Conservation (phyloP, 805 yeast genomes). For the Metschnikowia arizonensis region DNA sequence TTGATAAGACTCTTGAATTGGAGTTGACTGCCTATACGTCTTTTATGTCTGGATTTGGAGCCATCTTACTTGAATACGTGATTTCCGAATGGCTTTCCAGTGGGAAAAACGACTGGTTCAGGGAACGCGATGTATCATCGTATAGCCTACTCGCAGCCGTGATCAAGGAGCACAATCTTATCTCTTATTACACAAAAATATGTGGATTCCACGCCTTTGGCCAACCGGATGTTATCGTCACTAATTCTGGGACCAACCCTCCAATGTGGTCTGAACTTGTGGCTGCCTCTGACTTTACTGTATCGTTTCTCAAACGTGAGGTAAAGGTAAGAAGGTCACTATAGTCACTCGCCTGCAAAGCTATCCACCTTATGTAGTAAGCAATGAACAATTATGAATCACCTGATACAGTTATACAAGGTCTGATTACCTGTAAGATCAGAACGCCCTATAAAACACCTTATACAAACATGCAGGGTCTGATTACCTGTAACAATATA, state of each 20-base stretch:
- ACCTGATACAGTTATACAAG: not conserved
- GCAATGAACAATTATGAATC: not conserved
- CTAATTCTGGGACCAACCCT: slow-evolving; percentile 12
- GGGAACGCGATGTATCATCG: slow-evolving; percentile 10
- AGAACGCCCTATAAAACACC: too few species aligned
- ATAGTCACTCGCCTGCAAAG: not conserved
- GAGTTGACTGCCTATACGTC: slow-evolving; percentile 55
- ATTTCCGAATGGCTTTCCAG: slow-evolving; percentile 16
- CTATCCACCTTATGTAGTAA: not conserved
- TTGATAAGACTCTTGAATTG: not conserved
- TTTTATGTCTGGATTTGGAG: slow-evolving; percentile 40
- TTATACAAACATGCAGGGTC: too few species aligned
- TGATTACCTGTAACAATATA: too few species aligned
- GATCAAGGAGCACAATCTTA: slow-evolving; percentile 48
- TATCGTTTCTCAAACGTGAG: slow-evolving; percentile 35
- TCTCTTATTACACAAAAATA: slow-evolving; percentile 38
- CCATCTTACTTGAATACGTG: slow-evolving; percentile 25
- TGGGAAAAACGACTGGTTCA: not conserved
- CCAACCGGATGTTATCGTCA: slow-evolving; percentile 17
- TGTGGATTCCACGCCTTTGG: slow-evolving; percentile 35
- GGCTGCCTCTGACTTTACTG: slow-evolving; percentile 38
- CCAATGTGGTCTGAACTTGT: slow-evolving; percentile 36
- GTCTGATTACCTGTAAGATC: not conserved
- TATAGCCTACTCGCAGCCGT: slow-evolving; percentile 37
- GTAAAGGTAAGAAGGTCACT: not conserved